Base-by-base conservation (phyloP, 768 basidiomycete genomes). In the Panaeolus papilionaceus region DNA sequence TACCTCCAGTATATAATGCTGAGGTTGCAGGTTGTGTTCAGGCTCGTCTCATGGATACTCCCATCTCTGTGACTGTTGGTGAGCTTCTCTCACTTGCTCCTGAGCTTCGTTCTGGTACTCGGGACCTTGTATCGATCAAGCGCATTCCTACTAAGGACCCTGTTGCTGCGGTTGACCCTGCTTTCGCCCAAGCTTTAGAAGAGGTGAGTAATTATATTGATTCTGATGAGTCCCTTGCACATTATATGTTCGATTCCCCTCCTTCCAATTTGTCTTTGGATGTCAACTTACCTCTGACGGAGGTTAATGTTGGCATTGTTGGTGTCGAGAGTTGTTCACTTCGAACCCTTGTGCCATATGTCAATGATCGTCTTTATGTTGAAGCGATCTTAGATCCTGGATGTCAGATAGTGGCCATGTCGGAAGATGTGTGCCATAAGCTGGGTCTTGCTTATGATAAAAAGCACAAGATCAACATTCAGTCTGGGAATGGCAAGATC, bases 331-430 rank as follows among this genome's bases (percentile, higher is more conserved):
- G 42, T 42, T 42, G 42, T 42, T 11, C 42, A 18, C 42, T 42
- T 42, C 42, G 42, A 11, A 42, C 42, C 2, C 42, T 42, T 3
- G 12, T 61, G 8, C 68, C 70, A 14, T 12, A 62, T 3, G 63
- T 76, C 2, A 70, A 78, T 65, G 62, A 69, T 18, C 49, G 18
- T 3, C 38, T 63, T 4, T 39, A 64, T 11, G 66, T 70, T 1
- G 71, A 72, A 58, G 62, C 38, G 7, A 70, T 78, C 3, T 33
- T 75, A 0, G 75, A 78, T 40, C 58, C 69, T 11, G 75, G 77
- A 0, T 77, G 74, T 1, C 71, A 76, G 28, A 74, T 78, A 18
- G 67, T 78, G 0, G 67, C 75, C 0, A 77, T 78, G 70, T 73
- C 74, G 0, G 65, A 74, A 38, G 72, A 69, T 6, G 66, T 73